phyloP scores from a whole-genome alignment of 805 yeast genomes.

The Sugiyamaella floridensis region DNA sequence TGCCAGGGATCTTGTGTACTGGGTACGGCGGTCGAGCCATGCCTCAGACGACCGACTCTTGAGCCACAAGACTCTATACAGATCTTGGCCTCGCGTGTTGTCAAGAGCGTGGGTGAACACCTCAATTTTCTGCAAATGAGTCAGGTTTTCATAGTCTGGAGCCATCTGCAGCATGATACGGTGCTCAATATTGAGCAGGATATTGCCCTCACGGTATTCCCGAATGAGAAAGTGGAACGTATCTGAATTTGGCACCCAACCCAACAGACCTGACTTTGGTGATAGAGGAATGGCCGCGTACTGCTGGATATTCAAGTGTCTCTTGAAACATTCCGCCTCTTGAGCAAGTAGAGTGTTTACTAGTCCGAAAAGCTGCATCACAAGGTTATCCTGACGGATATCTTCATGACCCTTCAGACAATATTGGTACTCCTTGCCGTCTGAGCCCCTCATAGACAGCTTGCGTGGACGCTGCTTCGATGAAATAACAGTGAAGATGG shows the following conservation, averaged over 20 bases:
- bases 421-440: conserved; percentile 84
- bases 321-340: conserved; percentile 92
- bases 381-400: conserved; percentile 93
- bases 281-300: conserved; percentile 93
- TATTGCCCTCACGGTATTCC: conserved; percentile 88
- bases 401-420: conserved; percentile 93
- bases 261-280: conserved; percentile 91
- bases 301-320: conserved; percentile 88
- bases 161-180: conserved; percentile 97
- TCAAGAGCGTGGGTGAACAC: conserved; percentile 94
- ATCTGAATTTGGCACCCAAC: conserved; percentile 97
- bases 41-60: conserved; percentile 94
- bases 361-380: conserved; percentile 94
- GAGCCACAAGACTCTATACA: conserved; percentile 92
- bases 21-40: conserved; percentile 95
- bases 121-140: conserved; percentile 87
- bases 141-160: conserved; percentile 86
- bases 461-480: conserved; percentile 96
- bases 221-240: conserved; percentile 90
- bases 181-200: conserved; percentile 85
- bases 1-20: conserved; percentile 91
- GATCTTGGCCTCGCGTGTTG: conserved; percentile 92
- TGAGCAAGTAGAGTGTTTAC: conserved; percentile 83
- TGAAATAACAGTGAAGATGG: conserved; percentile 77
- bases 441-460: conserved; percentile 71